Base-by-base conservation (phyloP, 495 filamentous ascomycete species). In the Penicillium coprophilum region DNA sequence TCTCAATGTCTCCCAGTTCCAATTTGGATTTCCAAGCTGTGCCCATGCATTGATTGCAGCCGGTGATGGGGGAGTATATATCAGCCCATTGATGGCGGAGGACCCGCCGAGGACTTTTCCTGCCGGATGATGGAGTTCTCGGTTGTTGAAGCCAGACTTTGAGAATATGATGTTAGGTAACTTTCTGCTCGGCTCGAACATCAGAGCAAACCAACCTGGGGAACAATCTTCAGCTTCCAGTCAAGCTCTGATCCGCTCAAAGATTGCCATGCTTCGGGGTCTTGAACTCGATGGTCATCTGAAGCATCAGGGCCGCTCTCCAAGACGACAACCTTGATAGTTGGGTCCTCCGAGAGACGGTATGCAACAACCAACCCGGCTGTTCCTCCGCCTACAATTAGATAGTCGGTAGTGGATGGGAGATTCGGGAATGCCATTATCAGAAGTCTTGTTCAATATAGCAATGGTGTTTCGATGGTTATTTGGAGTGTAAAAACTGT, bases 31-130 rank as follows among this genome's bases (percentile, higher is more conserved):
- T 9, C 82, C 83, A 19, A 85, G 63, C 9, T 71, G 63, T 2
- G 59, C 73, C 82, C 82, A 84, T n/a, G 77, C 71, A 53, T 85
- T 73, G n/a, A 85, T 68, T 17, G 68, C 72, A 2, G 63, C 71
- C 12, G 66, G 67, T 1, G 76, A 75, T 0, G 71, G 72, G 12
- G 66, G 58, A 12, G 66, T 56, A 27, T 60, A 70, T 12, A 49
- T 52, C 40, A 60, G 30, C 11, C 60, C 61, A 50, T 75, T 75
- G 56, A 73, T 70, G 0, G 61, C 61, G 12, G 68, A 70, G 5
- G 64, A 66, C n/a, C 72, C 71, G n/a, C 72, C 69, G 5, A 75
- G 59, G 7, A 70, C 43, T 24, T 61, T 65, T 5, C 73, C 73
- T 4, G 65, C 63, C 0, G 63, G 55, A 23, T 70, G 65, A 10